Evolutionary conservation across 2,329 filamentous ascomycete genomes (phyloP).

Genomic region (Curvularia hawaiiensis): DNA sequence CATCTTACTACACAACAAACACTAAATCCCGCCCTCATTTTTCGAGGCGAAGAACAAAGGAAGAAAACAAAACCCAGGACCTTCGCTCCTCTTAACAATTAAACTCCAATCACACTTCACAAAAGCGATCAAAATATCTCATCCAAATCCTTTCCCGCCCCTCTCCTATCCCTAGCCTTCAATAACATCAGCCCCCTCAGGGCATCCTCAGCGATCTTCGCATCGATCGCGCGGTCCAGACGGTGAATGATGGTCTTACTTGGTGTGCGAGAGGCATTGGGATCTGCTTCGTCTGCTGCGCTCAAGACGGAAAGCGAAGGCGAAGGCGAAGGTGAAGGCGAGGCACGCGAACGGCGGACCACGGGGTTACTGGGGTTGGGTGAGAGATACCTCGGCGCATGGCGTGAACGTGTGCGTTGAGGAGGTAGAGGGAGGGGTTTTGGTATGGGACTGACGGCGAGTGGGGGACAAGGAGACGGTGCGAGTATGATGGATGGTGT

Average conservation of each 20-base stretch:
- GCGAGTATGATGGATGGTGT: background rate
- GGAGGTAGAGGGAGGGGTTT: background rate
- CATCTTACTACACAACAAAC: too few relatives aligned
- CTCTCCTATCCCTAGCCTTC: background rate
- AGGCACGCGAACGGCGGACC: background rate
- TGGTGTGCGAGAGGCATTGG: constrained; percentile 26
- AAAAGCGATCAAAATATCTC: background rate
- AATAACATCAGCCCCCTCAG: background rate
- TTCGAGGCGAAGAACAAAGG: too few relatives aligned
- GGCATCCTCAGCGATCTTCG: constrained; percentile 30
- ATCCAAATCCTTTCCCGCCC: background rate
- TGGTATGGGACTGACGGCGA: background rate
- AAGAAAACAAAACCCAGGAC: too few relatives aligned
- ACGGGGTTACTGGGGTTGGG: background rate
- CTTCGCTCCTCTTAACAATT: too few relatives aligned
- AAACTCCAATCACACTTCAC: too few relatives aligned
- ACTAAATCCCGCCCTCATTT: too few relatives aligned
- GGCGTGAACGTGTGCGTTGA: background rate
- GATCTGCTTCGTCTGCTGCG: constrained; percentile 8
- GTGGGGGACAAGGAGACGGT: background rate
- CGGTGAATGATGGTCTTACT: constrained; percentile 28
- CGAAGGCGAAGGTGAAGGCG: background rate
- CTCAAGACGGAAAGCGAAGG: background rate
- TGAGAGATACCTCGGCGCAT: background rate
- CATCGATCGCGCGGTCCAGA: constrained; percentile 34